These are phyloP conservation scores for Fusarium marasasianum DNA, from an alignment of 2,329 filamentous ascomycete genomes.

Conservation along the genomic window DNA sequence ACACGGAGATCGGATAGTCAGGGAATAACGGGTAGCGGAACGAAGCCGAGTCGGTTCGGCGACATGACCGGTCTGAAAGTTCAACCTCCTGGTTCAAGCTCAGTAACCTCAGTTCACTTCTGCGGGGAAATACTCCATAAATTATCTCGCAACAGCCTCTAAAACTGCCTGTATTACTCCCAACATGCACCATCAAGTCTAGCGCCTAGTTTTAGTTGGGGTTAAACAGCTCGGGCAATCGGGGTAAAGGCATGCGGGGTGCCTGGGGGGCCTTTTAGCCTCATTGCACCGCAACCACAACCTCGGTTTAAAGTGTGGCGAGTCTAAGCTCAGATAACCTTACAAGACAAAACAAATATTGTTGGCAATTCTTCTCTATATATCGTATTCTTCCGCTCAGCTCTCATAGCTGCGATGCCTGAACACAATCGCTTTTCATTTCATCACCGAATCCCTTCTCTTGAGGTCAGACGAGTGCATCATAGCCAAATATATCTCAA, in stretches of 20 bases:
- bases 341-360: constrained; percentile 14
- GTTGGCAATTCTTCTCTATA: constrained; percentile 21
- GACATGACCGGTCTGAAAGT: constrained; percentile 3
- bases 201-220: constrained; percentile 12
- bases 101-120: constrained; percentile 1
- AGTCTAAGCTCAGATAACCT: background rate
- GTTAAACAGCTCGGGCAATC: constrained; percentile 36
- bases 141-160: constrained; percentile 27
- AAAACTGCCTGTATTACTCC: constrained; percentile 34
- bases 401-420: background rate
- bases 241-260: constrained; percentile 41
- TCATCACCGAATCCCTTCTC: background rate
- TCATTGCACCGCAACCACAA: constrained; percentile 3
- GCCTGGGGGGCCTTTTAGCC: background rate
- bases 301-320: constrained; percentile 35
- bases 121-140: constrained; percentile 32
- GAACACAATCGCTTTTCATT: background rate
- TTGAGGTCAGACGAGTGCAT: background rate
- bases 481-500: background rate
- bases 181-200: constrained; percentile 1
- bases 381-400: constrained; percentile 9
- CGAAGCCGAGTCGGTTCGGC: constrained; percentile 18
- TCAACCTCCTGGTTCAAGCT: constrained; percentile 3
- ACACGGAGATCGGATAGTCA: constrained; percentile 11
- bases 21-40: constrained; percentile 19